A percentile compares a stretch with the other conserved stretches of the same genome.
These are phyloP conservation scores for Dissophora ornata DNA, from an alignment of 192 early-diverging fungal genomes.

Conservation along the genomic window DNA sequence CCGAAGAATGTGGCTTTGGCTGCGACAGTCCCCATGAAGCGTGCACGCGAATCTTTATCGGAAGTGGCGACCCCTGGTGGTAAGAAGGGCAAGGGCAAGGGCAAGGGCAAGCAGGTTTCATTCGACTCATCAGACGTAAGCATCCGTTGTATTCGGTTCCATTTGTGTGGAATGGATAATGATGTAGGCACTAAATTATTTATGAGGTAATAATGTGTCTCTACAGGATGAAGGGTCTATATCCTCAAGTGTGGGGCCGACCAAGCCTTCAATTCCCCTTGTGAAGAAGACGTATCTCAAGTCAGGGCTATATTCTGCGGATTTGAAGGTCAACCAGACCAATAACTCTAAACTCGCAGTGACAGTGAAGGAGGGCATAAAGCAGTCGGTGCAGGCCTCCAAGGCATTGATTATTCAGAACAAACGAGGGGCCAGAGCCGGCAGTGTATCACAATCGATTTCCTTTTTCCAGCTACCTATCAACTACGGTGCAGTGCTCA, in stretches of 20 bases:
- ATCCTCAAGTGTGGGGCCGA: background rate
- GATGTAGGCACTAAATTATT: too few species aligned
- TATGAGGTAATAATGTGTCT: background rate
- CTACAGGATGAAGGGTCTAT: conserved; percentile 16
- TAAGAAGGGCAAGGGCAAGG: too few species aligned
- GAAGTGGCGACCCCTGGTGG: too few species aligned
- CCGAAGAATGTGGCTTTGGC: background rate
- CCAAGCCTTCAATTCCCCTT: conserved; percentile 5
- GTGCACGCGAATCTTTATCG: background rate
- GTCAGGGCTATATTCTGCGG: conserved; percentile 56
- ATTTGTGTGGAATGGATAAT: background rate
- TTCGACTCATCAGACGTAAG: background rate
- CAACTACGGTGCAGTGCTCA: conserved; percentile 67
- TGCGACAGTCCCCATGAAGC: conserved; percentile 1
- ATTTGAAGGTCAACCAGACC: conserved; percentile 38
- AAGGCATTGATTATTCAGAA: background rate
- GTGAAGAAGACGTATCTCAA: conserved; percentile 53
- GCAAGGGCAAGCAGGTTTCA: conserved; percentile 2
- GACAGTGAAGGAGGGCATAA: too few species aligned
- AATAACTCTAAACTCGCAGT: conserved; percentile 8
- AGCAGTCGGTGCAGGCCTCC: conserved; percentile 7
- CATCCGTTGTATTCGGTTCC: background rate
- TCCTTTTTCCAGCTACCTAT: conserved; percentile 67
- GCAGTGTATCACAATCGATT: background rate
- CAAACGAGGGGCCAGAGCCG: background rate